Evolutionary conservation across 345 rosid species (phyloP), one percentile per base, ranked within the genome.

Genomic region (Hirschfeldia incana): DNA sequence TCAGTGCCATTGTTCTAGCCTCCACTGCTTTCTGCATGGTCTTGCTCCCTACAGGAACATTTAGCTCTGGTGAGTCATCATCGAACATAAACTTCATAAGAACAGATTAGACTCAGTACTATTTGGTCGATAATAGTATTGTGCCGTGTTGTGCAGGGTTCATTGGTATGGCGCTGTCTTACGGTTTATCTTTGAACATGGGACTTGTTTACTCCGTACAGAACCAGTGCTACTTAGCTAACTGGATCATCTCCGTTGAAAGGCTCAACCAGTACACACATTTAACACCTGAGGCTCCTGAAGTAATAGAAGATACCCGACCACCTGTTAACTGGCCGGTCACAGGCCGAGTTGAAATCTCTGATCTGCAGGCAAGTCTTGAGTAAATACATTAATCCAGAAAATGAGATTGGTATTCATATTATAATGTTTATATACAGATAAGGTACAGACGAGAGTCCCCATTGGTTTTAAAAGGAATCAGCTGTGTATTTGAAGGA

Each of bases 141-240:
- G 69, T 71, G 64, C 4, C 59, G 65, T 62, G 33, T 63, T 63
- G 21, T 2, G 44, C 91, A 95, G 99, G 99, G 46, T 95, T 95
- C 74, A 86, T 95, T 1, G 99, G 99, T 79, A 89, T 95, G 98
- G 97, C 99, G n/a, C 85, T 95, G 74, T 93, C 99, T 4, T 93
- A 95, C 51, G 99, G 98, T 77, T 91, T 95, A 81, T 89, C 99
- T 7, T 73, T 95, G 81, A 95, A 95, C 71, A 21, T 78, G 83
- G 87, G 96, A 30, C 86, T 95, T 57, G 97, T 93, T 12, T 53
- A 75, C 61, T 88, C 99, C 1, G 92, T 93, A 79, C 97, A 93
- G 84, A 89, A 91, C 88, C 97, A 91, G 69, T 93, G 99, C 84
- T 90, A 87, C 39, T 2, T 88, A 44, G 94, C 94, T 9, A 95